Conservation (phyloP, 345 rosid genomes). For the Arabis hirsuta region DNA sequence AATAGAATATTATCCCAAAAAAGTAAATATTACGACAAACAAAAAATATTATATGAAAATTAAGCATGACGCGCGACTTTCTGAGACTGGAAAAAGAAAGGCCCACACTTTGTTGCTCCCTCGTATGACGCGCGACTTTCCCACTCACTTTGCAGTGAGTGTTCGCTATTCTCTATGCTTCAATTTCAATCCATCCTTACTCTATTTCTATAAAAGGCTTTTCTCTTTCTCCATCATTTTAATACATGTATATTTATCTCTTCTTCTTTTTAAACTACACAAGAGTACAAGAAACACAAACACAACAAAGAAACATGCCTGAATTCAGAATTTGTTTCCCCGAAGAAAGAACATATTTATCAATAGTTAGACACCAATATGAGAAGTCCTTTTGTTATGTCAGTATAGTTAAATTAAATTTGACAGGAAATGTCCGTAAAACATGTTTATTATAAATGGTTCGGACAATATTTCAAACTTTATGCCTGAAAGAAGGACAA, state of each 20-base stretch:
- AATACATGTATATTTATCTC: not conserved
- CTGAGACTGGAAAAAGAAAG: slow-evolving; percentile 23
- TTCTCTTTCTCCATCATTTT: slow-evolving; percentile 37
- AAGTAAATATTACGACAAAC: no score
- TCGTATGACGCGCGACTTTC: slow-evolving; percentile 43
- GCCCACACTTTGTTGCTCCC: slow-evolving; percentile 46
- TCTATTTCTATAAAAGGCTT: slow-evolving; percentile 36
- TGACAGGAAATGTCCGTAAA: slow-evolving; percentile 3
- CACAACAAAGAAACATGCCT: slow-evolving; percentile 43
- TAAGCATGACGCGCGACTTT: slow-evolving; percentile 38
- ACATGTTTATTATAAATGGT: not conserved
- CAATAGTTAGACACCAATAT: not conserved
- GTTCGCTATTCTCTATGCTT: slow-evolving; percentile 41
- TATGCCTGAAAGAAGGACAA: not conserved
- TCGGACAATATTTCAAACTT: not conserved
- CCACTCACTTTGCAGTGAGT: slow-evolving; percentile 42
- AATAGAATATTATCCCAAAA: not conserved
- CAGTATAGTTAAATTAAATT: not conserved
- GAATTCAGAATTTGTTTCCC: slow-evolving; percentile 14
- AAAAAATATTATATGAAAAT: not conserved
- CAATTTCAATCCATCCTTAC: slow-evolving; percentile 34
- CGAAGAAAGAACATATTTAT: not conserved
- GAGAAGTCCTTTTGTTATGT: not conserved
- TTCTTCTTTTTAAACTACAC: not conserved
- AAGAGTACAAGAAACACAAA: slow-evolving; percentile 25